A percentile compares a stretch with the other conserved stretches of the same genome.
Conservation (phyloP, 352 stramenopile species). For the Phytopythium aichiense region DNA sequence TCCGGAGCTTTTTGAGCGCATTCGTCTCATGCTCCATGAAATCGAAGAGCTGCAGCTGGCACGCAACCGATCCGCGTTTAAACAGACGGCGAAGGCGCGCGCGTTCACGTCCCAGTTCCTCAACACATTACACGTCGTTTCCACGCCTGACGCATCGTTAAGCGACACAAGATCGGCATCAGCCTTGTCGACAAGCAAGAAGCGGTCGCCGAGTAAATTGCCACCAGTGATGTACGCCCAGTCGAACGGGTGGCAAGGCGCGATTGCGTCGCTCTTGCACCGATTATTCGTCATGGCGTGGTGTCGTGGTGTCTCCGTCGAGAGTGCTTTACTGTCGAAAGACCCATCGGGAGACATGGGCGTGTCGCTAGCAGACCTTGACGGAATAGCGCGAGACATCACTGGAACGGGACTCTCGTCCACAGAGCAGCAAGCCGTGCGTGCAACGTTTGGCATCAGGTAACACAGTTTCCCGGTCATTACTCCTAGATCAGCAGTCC, state of each 20-base stretch:
- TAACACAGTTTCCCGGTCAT: background rate
- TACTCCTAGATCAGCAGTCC: background rate
- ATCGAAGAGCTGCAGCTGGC: conserved; percentile 34
- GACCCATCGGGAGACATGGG: conserved; percentile 11
- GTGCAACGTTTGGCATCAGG: conserved; percentile 10
- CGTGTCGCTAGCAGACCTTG: conserved; percentile 20
- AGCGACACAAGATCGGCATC: background rate
- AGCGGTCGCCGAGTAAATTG: background rate
- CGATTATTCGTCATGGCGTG: conserved; percentile 23
- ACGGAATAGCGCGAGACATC: conserved; percentile 10
- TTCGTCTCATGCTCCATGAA: conserved; percentile 34
- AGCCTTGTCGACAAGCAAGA: background rate
- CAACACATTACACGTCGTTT: conserved; percentile 24
- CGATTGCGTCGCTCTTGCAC: conserved; percentile 38
- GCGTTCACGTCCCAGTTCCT: conserved; percentile 50
- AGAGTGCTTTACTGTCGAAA: conserved; percentile 17
- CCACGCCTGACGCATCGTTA: background rate
- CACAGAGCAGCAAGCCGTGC: conserved; percentile 21
- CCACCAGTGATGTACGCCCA: conserved; percentile 28
- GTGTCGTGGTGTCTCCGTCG: conserved; percentile 15
- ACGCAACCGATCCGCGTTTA: conserved; percentile 31
- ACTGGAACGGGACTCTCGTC: conserved; percentile 14
- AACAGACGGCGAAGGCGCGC: conserved; percentile 24
- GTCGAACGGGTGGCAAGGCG: conserved; percentile 32
- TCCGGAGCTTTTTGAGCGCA: conserved; percentile 12